A percentile compares a stretch with the other conserved stretches of the same genome.
phyloP scores from a whole-genome alignment of 2,329 filamentous ascomycete species.

The Hypoxylon sp. region DNA sequence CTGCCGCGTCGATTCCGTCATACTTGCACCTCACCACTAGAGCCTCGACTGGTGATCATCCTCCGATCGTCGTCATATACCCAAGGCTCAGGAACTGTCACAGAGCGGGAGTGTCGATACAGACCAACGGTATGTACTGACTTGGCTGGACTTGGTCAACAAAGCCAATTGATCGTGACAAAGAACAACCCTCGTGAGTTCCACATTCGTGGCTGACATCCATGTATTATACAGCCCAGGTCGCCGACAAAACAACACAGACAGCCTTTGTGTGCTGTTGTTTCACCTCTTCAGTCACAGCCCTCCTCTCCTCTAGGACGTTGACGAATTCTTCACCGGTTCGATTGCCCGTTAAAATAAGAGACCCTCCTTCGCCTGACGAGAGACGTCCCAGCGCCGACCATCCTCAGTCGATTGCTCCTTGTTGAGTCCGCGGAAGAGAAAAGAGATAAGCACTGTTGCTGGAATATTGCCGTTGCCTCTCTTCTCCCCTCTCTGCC shows the following conservation, averaged over 20 bases:
- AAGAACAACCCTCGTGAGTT: conserved; percentile 29
- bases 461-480: conserved; percentile 61
- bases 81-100: conserved; percentile 33
- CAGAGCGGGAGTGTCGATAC: conserved; percentile 5
- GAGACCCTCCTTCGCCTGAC: conserved; percentile 1
- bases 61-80: conserved; percentile 25
- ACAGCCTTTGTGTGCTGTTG: conserved; percentile 36
- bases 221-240: conserved; percentile 19
- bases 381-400: conserved; percentile 9
- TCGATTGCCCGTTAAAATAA: conserved; percentile 3
- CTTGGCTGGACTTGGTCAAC: conserved; percentile 22
- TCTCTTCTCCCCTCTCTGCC: conserved; percentile 37
- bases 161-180: conserved; percentile 43
- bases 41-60: conserved; percentile 35
- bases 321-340: conserved; percentile 16
- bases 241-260: conserved; percentile 28
- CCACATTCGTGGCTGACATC: conserved; percentile 23
- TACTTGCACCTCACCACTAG: conserved; percentile 33
- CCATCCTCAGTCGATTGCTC: conserved; percentile 22
- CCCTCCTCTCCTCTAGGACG: background rate
- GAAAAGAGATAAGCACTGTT: conserved; percentile 53
- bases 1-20: conserved; percentile 39
- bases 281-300: conserved; percentile 8
- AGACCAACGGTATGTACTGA: conserved; percentile 37
- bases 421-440: conserved; percentile 32